Percentiles rank a stretch among this genome's conserved stretches.
These are phyloP conservation scores for Apiospora rasikravindrae DNA, from an alignment of 2,329 filamentous ascomycete species.

Conservation along the genomic window DNA sequence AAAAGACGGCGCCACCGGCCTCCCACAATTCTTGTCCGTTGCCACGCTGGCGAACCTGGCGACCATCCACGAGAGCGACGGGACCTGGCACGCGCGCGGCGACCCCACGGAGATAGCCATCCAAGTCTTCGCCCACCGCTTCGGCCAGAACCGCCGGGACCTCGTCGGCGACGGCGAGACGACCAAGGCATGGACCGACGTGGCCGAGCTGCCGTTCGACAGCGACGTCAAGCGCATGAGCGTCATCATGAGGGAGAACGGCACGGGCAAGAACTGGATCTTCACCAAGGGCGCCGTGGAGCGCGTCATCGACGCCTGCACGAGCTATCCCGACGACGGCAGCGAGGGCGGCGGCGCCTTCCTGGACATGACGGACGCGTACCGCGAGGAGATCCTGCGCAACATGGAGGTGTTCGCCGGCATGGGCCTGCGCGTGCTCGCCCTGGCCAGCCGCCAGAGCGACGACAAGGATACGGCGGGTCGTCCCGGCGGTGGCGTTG, in stretches of 20 bases:
- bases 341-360: constrained; percentile 39
- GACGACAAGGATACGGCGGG: constrained; percentile 47
- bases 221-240: constrained; percentile 78
- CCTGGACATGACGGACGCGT: constrained; percentile 51
- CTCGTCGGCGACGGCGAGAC: constrained; percentile 53
- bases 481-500: neutral
- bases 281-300: constrained; percentile 72
- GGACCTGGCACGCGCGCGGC: constrained; percentile 64
- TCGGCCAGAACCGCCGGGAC: constrained; percentile 62
- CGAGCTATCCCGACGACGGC: constrained; percentile 45
- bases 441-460: constrained; percentile 61
- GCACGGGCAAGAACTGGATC: constrained; percentile 36
- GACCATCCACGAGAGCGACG: constrained; percentile 47
- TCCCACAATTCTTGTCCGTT: constrained; percentile 62
- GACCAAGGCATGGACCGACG: constrained; percentile 52
- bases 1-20: constrained; percentile 46
- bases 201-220: constrained; percentile 74
- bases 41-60: constrained; percentile 63
- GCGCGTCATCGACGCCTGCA: constrained; percentile 66
- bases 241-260: constrained; percentile 61
- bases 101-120: constrained; percentile 76
- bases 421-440: constrained; percentile 67
- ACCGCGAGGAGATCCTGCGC: constrained; percentile 56
- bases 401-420: constrained; percentile 68
- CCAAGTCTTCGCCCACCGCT: constrained; percentile 72